These are phyloP conservation scores for Thelephora ganbajun DNA, from an alignment of 768 basidiomycete genomes.

Conservation along the genomic window DNA sequence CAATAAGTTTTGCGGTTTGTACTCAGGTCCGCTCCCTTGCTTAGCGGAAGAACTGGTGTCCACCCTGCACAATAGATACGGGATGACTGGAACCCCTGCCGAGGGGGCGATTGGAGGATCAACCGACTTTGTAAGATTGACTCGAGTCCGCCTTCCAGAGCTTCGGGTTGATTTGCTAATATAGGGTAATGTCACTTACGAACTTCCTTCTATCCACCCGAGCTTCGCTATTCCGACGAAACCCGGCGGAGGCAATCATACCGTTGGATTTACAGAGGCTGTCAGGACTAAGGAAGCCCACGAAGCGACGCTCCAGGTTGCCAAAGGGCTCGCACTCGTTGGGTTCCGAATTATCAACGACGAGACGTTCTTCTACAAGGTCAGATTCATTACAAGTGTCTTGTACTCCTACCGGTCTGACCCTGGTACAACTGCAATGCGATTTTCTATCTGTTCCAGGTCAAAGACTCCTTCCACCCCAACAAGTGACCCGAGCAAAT, in stretches of 20 bases:
- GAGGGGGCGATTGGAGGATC: constrained; percentile 37
- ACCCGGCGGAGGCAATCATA: constrained; percentile 64
- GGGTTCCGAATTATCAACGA: constrained; percentile 49
- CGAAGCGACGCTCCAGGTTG: constrained; percentile 36
- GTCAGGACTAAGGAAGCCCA: constrained; percentile 52
- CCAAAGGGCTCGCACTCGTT: constrained; percentile 49
- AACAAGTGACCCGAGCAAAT: neutral
- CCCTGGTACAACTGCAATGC: neutral
- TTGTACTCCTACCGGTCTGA: neutral
- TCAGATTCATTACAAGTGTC: constrained; percentile 14
- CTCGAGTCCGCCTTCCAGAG: neutral
- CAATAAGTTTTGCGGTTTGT: neutral
- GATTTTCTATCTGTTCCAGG: neutral
- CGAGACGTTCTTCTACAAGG: constrained; percentile 40
- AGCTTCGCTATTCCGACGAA: constrained; percentile 55
- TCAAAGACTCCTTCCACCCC: neutral
- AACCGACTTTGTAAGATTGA: constrained; percentile 58
- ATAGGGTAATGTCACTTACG: constrained; percentile 67
- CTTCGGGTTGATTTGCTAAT: constrained; percentile 4
- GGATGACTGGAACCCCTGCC: constrained; percentile 19
- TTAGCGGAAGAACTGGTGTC: constrained; percentile 42
- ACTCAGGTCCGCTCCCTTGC: neutral
- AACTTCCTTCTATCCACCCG: constrained; percentile 50
- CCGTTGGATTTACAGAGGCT: constrained; percentile 47
- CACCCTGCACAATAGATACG: constrained; percentile 30